Conservation (phyloP, 2,329 filamentous ascomycete species). For the Paecilomyces dactylethromorphus region DNA sequence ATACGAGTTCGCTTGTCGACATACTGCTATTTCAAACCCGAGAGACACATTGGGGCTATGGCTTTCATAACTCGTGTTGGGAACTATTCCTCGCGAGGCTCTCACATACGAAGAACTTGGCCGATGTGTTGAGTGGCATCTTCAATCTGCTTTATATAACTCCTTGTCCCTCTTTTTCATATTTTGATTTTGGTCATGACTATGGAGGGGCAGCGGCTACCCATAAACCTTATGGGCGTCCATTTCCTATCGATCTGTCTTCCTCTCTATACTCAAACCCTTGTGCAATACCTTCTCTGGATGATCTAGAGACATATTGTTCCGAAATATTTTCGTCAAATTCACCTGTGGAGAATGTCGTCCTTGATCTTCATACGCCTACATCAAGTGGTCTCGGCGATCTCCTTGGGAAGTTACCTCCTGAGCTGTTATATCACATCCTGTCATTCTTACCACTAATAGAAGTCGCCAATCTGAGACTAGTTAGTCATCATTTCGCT, state of each 20-base stretch:
- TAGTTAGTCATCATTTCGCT: too few relatives aligned
- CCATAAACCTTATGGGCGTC: background rate
- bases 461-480: too few relatives aligned
- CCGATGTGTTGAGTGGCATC: background rate
- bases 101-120: background rate
- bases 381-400: too few relatives aligned
- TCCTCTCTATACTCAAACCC: constrained; percentile 6
- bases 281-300: background rate
- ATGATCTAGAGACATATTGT: background rate
- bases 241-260: background rate
- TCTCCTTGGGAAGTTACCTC: too few relatives aligned
- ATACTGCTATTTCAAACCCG: background rate
- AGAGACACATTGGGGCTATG: constrained; percentile 3
- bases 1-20: background rate
- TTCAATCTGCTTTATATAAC: constrained; percentile 8
- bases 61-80: constrained; percentile 11
- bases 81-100: constrained; percentile 6
- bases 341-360: too few relatives aligned
- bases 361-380: background rate
- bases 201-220: constrained; percentile 6
- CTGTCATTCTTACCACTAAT: too few relatives aligned
- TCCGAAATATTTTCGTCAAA: background rate
- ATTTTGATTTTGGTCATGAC: constrained; percentile 10
- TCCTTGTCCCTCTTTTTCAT: constrained; percentile 1
- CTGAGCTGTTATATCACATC: too few relatives aligned